Conservation (phyloP, 257 asterid genomes). For the Gentiana dahurica region DNA sequence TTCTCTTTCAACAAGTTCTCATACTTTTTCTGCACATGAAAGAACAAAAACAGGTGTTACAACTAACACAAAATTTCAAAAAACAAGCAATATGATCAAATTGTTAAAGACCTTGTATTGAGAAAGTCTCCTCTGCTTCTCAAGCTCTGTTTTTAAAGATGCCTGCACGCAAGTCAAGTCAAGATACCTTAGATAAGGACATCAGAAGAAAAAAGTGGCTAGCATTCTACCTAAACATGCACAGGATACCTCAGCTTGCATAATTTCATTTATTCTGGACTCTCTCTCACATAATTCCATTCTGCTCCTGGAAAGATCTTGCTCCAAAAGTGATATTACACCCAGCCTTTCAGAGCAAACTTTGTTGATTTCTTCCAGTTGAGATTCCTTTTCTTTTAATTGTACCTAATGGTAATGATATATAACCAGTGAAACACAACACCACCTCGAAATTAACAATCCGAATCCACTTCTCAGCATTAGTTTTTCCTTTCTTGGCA, state of each 20-base stretch:
- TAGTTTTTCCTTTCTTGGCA: neutral
- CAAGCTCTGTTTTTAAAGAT: conserved; percentile 38
- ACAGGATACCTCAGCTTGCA: conserved; percentile 36
- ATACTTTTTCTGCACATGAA: conserved; percentile 22
- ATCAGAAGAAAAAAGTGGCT: neutral
- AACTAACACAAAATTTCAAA: neutral
- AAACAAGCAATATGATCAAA: neutral
- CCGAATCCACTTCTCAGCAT: neutral
- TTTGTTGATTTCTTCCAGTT: conserved; percentile 50
- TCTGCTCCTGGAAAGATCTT: conserved; percentile 53
- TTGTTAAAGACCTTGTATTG: conserved; percentile 15
- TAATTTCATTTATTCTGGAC: conserved; percentile 41
- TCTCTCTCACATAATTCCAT: conserved; percentile 52
- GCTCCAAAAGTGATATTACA: conserved; percentile 42
- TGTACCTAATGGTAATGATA: conserved; percentile 13
- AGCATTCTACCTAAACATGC: neutral
- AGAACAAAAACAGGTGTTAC: neutral
- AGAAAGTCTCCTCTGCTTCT: conserved; percentile 22
- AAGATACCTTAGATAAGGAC: neutral
- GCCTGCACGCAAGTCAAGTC: conserved; percentile 18
- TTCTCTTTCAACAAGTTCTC: conserved; percentile 57
- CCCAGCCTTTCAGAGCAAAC: conserved; percentile 56
- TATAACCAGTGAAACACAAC: neutral
- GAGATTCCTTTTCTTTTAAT: conserved; percentile 54
- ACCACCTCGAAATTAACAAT: neutral